phyloP scores from a whole-genome alignment of 305 asterid genomes.

The Fraxinus floribunda region DNA sequence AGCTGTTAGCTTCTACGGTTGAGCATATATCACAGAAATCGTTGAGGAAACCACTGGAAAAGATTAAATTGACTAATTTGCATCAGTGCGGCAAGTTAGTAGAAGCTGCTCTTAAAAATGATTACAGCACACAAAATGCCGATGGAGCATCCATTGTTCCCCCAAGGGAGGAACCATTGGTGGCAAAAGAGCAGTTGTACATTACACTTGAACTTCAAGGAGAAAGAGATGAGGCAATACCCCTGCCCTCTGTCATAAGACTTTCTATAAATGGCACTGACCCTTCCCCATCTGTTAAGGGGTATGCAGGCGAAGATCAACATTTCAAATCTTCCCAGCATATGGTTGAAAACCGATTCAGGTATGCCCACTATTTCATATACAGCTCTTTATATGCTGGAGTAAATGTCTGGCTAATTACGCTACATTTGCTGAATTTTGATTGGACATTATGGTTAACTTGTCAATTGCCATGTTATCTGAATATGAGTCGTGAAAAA shows the following conservation, averaged over 20 bases:
- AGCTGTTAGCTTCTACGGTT: slow-evolving; percentile 27
- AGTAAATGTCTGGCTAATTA: not conserved
- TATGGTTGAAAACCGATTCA: slow-evolving; percentile 53
- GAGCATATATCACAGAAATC: slow-evolving; percentile 30
- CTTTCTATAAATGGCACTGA: slow-evolving; percentile 59
- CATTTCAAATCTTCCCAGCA: slow-evolving; percentile 48
- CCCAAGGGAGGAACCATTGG: slow-evolving; percentile 41
- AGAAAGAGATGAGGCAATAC: slow-evolving; percentile 33
- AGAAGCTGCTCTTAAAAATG: slow-evolving; percentile 55
- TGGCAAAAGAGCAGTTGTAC: slow-evolving; percentile 59
- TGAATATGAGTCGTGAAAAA: not conserved
- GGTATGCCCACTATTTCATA: slow-evolving; percentile 42
- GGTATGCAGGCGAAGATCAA: slow-evolving; percentile 31
- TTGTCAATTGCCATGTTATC: not conserved
- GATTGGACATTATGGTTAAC: not conserved
- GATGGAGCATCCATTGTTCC: slow-evolving; percentile 28
- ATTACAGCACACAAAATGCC: slow-evolving; percentile 30
- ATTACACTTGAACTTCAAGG: slow-evolving; percentile 54
- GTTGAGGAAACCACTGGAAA: slow-evolving; percentile 35
- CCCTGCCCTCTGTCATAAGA: slow-evolving; percentile 54
- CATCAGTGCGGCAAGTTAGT: slow-evolving; percentile 67
- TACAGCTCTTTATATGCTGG: not conserved
- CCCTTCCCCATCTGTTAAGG: slow-evolving; percentile 37
- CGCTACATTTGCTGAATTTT: not conserved
- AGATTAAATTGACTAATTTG: slow-evolving; percentile 57